Base-by-base conservation (phyloP, 2,329 filamentous ascomycete species). In the Elsinoe batatas region DNA sequence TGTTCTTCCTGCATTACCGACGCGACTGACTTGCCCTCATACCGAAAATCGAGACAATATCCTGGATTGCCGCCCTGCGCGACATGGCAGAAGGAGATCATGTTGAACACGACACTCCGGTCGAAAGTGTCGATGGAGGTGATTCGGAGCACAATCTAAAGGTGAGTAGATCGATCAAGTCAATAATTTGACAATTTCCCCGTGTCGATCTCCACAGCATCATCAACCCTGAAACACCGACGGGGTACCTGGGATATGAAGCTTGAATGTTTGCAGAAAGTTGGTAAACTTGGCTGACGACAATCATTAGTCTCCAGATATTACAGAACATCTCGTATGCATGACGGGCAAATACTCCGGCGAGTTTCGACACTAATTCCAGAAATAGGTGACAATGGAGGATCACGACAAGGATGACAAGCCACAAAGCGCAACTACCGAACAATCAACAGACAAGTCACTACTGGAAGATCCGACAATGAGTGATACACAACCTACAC, bases 381-480 rank as follows among this genome's bases (percentile, higher is more conserved):
- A 38, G 37, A 36, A 38, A 30, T 43, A 54, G 51, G 51, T 54
- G 22, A 54, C 51, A 33, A 54, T 54, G 51, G 51, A 42, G 38
- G 51, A 54, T 33, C 36, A 54, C 37, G 38, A 44, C n/a, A 22
- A 42, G 36, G 51, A 54, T 26, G 35, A 43, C 7, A 54, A 35
- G 22, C 51, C 33, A 6, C 49, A 37, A 54, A 42, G 36, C 36
- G 36, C 51, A 54, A 43, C 33, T 11, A 42, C 26, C 17, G 38
- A 22, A 54, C 20, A 54, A 8, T n/a, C 36, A 43, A 54, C 51
- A 42, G 38, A 42, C 51, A 54, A 42, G 22, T 42, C 36, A 43
- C 37, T 43, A 30, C 37, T 20, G 18, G 51, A 54, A 30, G 32
- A 54, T 4, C 51, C 36, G 18, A 42, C 20, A 1, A 22, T 43